Percentiles rank a stretch among this genome's conserved stretches.
Conservation (phyloP, 345 rosid species). For the Fremontodendron californicum region DNA sequence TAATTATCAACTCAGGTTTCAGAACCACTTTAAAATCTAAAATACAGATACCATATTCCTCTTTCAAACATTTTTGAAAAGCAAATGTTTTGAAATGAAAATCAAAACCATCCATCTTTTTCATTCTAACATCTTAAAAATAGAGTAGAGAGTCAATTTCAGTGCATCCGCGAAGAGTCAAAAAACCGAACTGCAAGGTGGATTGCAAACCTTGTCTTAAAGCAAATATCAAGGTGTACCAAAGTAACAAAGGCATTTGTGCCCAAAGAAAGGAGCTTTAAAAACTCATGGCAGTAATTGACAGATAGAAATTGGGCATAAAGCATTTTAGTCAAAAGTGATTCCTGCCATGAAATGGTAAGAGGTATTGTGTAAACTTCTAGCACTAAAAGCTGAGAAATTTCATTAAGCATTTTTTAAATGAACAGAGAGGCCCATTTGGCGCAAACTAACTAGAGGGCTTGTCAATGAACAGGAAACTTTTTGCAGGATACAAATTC, state of each 20-base stretch:
- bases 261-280: not conserved
- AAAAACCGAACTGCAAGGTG: not conserved
- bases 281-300: not conserved
- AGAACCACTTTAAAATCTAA: not conserved
- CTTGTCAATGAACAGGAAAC: not conserved
- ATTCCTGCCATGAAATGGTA: no score
- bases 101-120: not conserved
- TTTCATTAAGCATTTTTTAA: not conserved
- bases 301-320: not conserved
- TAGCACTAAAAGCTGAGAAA: not conserved
- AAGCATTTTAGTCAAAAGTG: not conserved
- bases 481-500: not conserved
- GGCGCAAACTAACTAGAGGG: not conserved
- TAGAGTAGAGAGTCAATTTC: not conserved
- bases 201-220: not conserved
- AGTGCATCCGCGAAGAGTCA: not conserved
- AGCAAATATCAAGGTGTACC: not conserved
- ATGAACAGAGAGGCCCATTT: not conserved
- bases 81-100: not conserved
- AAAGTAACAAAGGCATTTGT: no score
- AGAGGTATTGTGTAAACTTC: not conserved
- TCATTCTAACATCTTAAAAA: not conserved
- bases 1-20: not conserved
- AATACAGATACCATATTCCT: not conserved
- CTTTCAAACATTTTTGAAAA: no score